Conservation (phyloP, 208 protist genomes). For the Herpetomonas samuelpessoai region DNA sequence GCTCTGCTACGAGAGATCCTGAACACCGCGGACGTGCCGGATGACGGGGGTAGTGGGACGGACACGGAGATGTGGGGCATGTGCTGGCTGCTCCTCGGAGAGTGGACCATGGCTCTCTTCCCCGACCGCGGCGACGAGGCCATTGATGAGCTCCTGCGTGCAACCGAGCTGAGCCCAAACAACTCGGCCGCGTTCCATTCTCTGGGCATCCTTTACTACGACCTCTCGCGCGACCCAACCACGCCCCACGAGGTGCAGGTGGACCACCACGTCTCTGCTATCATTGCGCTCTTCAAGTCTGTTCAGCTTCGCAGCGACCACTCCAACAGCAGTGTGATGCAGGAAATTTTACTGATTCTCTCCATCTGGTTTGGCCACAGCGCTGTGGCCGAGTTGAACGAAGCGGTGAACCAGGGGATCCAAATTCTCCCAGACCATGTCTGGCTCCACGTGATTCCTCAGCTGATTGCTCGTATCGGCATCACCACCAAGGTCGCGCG, state of each 20-base stretch:
- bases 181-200: slow-evolving; percentile 84
- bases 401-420: slow-evolving; percentile 91
- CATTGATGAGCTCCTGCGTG: slow-evolving; percentile 65
- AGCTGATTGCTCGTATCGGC: slow-evolving; percentile 98
- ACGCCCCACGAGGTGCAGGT: slow-evolving; percentile 53
- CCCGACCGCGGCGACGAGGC: slow-evolving; percentile 76
- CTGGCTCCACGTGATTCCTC: slow-evolving; percentile 99
- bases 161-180: slow-evolving; percentile 63
- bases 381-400: slow-evolving; percentile 60
- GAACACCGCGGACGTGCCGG: slow-evolving; percentile 32
- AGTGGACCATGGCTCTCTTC: slow-evolving; percentile 86
- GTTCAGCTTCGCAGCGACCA: slow-evolving; percentile 73
- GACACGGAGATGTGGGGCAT: slow-evolving; percentile 69
- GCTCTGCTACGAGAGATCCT: slow-evolving; percentile 65
- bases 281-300: slow-evolving; percentile 78
- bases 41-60: slow-evolving; percentile 18
- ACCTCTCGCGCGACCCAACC: slow-evolving; percentile 70
- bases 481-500: slow-evolving; percentile 86
- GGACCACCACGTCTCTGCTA: slow-evolving; percentile 62
- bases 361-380: slow-evolving; percentile 98
- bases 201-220: slow-evolving; percentile 84
- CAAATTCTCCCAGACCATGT: slow-evolving; percentile 93
- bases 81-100: slow-evolving; percentile 83
- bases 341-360: slow-evolving; percentile 98
- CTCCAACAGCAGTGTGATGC: slow-evolving; percentile 79